These are phyloP conservation scores for Cytospora piceae DNA, from an alignment of 2,329 filamentous ascomycete species.

Conservation along the genomic window DNA sequence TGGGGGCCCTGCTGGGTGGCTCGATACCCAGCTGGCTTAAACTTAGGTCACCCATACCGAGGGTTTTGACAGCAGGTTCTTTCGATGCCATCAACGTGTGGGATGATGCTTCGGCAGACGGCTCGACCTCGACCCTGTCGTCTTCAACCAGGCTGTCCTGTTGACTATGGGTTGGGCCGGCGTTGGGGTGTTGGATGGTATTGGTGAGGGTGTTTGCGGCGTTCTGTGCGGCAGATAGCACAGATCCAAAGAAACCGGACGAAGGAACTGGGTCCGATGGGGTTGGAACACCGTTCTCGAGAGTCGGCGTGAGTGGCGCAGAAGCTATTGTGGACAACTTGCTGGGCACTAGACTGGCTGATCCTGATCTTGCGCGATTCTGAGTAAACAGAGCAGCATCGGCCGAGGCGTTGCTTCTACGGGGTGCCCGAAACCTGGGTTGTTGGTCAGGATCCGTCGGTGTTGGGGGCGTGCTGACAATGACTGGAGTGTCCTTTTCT, in stretches of 20 bases:
- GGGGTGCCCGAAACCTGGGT: constrained; percentile 34
- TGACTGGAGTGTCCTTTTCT: constrained; percentile 54
- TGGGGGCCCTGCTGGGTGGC: constrained; percentile 55
- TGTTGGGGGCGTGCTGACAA: constrained; percentile 70
- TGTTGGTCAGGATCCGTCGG: constrained; percentile 51
- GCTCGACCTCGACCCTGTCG: constrained; percentile 49
- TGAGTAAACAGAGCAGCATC: constrained; percentile 70
- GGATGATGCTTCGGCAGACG: constrained; percentile 46
- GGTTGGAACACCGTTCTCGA: constrained; percentile 62
- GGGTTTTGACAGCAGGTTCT: constrained; percentile 81
- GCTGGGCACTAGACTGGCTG: constrained; percentile 68
- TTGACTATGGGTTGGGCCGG: constrained; percentile 42
- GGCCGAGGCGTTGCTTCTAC: constrained; percentile 33
- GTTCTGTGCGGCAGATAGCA: constrained; percentile 91
- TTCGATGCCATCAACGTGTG: constrained; percentile 56
- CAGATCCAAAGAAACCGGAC: constrained; percentile 87
- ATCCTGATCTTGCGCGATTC: constrained; percentile 57
- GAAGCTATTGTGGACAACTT: constrained; percentile 80
- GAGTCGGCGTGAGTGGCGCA: constrained; percentile 74
- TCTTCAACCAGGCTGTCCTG: constrained; percentile 36
- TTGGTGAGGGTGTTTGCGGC: constrained; percentile 77
- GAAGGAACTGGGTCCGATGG: constrained; percentile 52
- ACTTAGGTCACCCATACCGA: constrained; percentile 87
- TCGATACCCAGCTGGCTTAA: constrained; percentile 87
- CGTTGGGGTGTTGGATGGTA: constrained; percentile 70